Base-by-base conservation (phyloP, 768 basidiomycete species). In the Mycena vulgaris region DNA sequence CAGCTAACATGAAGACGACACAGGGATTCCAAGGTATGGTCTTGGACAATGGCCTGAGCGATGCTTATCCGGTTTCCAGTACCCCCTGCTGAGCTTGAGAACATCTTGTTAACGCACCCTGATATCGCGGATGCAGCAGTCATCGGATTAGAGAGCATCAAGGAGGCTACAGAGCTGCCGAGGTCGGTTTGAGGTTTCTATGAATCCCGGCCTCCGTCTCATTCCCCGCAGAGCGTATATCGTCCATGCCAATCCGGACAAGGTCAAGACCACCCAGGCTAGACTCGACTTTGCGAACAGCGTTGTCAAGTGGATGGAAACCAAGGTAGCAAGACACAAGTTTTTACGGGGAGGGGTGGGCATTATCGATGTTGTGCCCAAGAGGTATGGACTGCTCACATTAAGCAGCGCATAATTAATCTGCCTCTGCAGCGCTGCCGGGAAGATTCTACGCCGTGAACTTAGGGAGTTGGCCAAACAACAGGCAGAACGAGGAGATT, bases 21-120 rank as follows among this genome's bases (percentile, higher is more conserved):
- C 59, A 93, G 89, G 94, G 93, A 23, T 93, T 91, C 83, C 93
- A 94, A 88, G 92, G 92, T 89, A 76, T 47, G 82, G 63, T 48
- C 58, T 30, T 30, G 4, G 13, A 13, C 16, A 23, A 14, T 47
- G 25, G 31, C 14, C 14, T 13, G 21, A 14, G 11, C n/a, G 33
- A 47, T 21, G n/a, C 19, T 47, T 39, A 64, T 58, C 21, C 40
- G 28, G 45, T 40, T 58, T 68, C 45, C 73, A 94, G 95, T 96
- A 21, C 90, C 95, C 9, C 95, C 95, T 0, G 95, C 95, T 2
- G 95, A 96, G 74, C 86, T 97, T 5, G 95, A 97, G 75, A 88
- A 89, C 31, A 82, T 95, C 0, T 86, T 96, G 0, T 80, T 96
- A 19, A 88, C 88, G 6, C 93, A 96, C 74, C 90, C 92, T 1